Base-by-base conservation (phyloP, 2,329 filamentous ascomycete genomes). In the Hawksworthiomyces lignivorus region DNA sequence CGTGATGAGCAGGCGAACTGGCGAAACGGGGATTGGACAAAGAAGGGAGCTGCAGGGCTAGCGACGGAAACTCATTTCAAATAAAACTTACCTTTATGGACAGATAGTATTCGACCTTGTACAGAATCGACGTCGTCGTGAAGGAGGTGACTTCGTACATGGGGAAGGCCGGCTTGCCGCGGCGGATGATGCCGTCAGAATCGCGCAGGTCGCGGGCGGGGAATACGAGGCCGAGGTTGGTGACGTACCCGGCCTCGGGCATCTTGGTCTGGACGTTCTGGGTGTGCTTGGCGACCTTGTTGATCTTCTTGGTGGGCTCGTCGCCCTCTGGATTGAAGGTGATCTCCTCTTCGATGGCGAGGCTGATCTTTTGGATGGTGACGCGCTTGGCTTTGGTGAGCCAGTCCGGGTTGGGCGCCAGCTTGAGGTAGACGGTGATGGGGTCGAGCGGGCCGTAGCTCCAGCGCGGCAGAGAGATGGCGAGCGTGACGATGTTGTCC, bases 321-420 rank as follows among this genome's bases (percentile, higher is more conserved):
- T 97, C 92, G 36, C 92, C 92, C 63, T 97, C 90, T 22, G 92
- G 92, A 52, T 98, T 97, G 65, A 86, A 98, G n/a, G 92, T 94
- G 45, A 97, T 94, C 59, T 97, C 90, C 63, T 98, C 92, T 57
- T 97, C 92, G 53, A 98, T 94, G 11, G 80, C 80, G 31, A 97
- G 81, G 2, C 88, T 95, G 52, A 98, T 92, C 57, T 92, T 92
- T 57, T 89, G 83, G 56, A 98, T 94, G 32, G 87, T 90, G 40
- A 97, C 89, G 58, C 86, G 86, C 59, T 82, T 87, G 36, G 90
- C 89, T 62, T 96, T 97, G 58, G 68, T 80, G 61, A 92, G 69
- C 86, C 87, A 96, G 60, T 96, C 87, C 22, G 82, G 81, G 54
- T 97, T 97, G 12, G 92, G 92, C 8, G 84, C 84, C 18, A 98